phyloP scores from a whole-genome alignment of 345 rosid species.

The Pistacia integerrima region DNA sequence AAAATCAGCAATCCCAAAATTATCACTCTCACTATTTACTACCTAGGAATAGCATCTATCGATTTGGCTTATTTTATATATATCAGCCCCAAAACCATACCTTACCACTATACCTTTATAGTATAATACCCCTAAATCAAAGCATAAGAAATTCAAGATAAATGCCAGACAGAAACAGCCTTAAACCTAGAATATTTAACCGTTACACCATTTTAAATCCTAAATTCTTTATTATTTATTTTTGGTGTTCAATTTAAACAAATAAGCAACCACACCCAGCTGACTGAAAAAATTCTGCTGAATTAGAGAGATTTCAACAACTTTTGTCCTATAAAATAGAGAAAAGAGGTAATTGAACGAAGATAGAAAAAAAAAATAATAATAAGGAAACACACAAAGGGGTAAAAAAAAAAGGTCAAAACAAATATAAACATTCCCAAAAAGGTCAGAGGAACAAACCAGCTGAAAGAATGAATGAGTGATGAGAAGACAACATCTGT shows the following conservation, averaged over 20 bases:
- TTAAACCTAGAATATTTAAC: no score
- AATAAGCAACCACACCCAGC: not conserved
- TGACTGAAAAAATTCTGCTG: not conserved
- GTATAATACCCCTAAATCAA: not conserved
- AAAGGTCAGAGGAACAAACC: constrained; percentile 60
- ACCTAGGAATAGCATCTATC: not conserved
- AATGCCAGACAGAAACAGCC: not conserved
- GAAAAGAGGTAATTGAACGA: not conserved
- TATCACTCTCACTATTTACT: constrained; percentile 1
- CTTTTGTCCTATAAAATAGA: not conserved
- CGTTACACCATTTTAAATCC: no score
- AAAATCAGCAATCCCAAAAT: not conserved
- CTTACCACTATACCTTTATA: not conserved
- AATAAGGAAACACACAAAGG: not conserved
- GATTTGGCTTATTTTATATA: not conserved
- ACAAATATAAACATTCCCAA: not conserved
- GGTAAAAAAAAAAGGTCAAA: not conserved
- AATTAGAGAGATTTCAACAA: not conserved
- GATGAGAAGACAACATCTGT: constrained; percentile 98
- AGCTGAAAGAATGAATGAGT: constrained; percentile 91
- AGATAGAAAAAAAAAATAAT: not conserved
- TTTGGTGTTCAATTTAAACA: not conserved
- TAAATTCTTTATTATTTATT: no score
- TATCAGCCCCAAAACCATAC: not conserved
- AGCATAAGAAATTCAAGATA: not conserved